Conservation (phyloP, 2,329 filamentous ascomycete genomes). For the Diaporthe citrichinensis region DNA sequence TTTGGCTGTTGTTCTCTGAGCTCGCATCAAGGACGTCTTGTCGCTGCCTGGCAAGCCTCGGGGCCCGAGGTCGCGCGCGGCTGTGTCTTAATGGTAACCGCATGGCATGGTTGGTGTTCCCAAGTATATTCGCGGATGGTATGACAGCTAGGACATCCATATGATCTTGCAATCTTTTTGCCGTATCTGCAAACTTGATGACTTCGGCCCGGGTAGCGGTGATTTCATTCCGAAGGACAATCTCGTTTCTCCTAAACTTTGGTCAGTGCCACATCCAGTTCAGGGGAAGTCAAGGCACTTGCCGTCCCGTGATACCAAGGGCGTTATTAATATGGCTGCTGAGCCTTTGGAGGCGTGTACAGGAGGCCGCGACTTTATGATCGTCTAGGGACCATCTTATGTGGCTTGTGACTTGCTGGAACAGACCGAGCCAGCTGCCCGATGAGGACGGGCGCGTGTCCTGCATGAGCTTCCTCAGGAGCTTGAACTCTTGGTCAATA, state of each 20-base stretch:
- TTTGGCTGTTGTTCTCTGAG: not conserved
- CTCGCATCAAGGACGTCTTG: fast-evolving
- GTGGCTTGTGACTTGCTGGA: not conserved
- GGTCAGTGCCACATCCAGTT: not conserved
- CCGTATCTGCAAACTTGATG: not conserved
- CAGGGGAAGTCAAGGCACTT: not conserved
- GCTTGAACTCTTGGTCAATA: not conserved
- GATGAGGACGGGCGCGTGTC: not conserved
- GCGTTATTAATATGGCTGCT: not conserved
- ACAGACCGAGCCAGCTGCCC: not conserved
- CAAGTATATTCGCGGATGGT: not conserved
- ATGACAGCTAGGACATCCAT: not conserved
- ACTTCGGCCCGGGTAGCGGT: not conserved
- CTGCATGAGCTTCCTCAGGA: not conserved
- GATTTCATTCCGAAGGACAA: not conserved
- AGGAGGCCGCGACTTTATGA: not conserved
- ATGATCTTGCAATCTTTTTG: not conserved
- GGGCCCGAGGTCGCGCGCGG: not conserved
- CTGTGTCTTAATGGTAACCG: not conserved
- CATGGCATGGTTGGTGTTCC: not conserved
- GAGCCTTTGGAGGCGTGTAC: not conserved
- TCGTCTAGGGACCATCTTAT: not conserved
- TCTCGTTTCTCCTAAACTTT: not conserved
- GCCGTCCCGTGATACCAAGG: not conserved
- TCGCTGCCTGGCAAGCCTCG: not conserved